These are phyloP conservation scores for Verbascum thapsus DNA, from an alignment of 257 asterid species.

Conservation along the genomic window DNA sequence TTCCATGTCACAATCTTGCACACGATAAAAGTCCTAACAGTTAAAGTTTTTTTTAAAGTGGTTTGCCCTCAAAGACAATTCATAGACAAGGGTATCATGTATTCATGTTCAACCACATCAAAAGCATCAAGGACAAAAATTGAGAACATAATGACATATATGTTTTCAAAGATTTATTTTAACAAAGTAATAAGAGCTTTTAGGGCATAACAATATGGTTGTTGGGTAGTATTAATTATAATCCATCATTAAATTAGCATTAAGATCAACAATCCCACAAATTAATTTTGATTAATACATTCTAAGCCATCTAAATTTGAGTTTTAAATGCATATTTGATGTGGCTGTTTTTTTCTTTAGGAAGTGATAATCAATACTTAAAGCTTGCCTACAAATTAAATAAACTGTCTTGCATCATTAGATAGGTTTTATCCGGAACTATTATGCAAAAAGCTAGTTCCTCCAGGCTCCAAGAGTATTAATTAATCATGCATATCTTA, in stretches of 20 bases:
- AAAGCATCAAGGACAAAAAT: too few relatives aligned
- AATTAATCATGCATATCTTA: too few relatives aligned
- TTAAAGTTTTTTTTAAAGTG: too few relatives aligned
- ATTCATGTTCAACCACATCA: too few relatives aligned
- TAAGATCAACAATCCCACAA: constrained; percentile 27
- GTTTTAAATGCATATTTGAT: neutral
- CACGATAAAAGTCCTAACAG: too few relatives aligned
- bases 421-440: too few relatives aligned
- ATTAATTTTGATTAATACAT: constrained; percentile 7
- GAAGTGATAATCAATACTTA: constrained; percentile 17
- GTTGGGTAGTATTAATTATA: constrained; percentile 7
- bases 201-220: neutral
- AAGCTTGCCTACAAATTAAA: constrained; percentile 26
- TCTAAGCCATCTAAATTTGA: neutral
- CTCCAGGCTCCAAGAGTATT: too few relatives aligned
- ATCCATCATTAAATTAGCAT: constrained; percentile 13
- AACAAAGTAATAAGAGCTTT: neutral
- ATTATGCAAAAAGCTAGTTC: constrained; percentile 10
- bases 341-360: constrained; percentile 14
- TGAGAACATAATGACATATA: too few relatives aligned
- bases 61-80: too few relatives aligned
- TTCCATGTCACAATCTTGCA: too few relatives aligned
- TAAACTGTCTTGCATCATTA: constrained; percentile 20
- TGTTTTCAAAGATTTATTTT: too few relatives aligned
- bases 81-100: too few relatives aligned